Conservation (phyloP, 768 basidiomycete species). For the Tylopilus felleus region DNA sequence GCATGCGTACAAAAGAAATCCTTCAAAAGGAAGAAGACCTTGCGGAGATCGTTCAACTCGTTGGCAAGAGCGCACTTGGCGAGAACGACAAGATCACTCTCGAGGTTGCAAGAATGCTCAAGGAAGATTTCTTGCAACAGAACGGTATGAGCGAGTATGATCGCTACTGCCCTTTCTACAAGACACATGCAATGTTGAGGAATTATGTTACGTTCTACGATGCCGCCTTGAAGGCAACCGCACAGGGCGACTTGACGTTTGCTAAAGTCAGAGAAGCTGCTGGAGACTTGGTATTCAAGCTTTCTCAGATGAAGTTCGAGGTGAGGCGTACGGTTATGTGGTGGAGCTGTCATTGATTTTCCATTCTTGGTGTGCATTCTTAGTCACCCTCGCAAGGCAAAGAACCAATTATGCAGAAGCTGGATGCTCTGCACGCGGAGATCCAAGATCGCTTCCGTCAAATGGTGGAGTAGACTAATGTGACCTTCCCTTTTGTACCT, state of each 20-base stretch:
- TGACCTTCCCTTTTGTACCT: constrained; percentile 16
- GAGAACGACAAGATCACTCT: constrained; percentile 98
- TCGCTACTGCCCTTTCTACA: constrained; percentile 97
- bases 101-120: constrained; percentile 95
- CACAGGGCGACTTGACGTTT: constrained; percentile 80
- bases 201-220: constrained; percentile 96
- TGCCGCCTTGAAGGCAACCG: constrained; percentile 80
- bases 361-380: constrained; percentile 4
- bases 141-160: constrained; percentile 99
- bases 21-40: constrained; percentile 98
- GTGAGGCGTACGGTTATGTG: constrained; percentile 39
- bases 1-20: constrained; percentile 92
- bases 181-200: constrained; percentile 92
- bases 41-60: constrained; percentile 98
- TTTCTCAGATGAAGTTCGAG: constrained; percentile 99
- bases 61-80: constrained; percentile 96
- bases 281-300: constrained; percentile 87
- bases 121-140: constrained; percentile 96
- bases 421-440: constrained; percentile 77
- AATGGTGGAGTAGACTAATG: constrained; percentile 60
- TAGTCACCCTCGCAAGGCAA: constrained; percentile 91
- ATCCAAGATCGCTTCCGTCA: constrained; percentile 93
- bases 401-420: constrained; percentile 75
- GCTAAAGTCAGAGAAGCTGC: constrained; percentile 83
- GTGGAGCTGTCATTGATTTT: constrained; percentile 9